These are phyloP conservation scores for Eucalyptus victrix DNA, from an alignment of 345 rosid genomes.

Conservation along the genomic window DNA sequence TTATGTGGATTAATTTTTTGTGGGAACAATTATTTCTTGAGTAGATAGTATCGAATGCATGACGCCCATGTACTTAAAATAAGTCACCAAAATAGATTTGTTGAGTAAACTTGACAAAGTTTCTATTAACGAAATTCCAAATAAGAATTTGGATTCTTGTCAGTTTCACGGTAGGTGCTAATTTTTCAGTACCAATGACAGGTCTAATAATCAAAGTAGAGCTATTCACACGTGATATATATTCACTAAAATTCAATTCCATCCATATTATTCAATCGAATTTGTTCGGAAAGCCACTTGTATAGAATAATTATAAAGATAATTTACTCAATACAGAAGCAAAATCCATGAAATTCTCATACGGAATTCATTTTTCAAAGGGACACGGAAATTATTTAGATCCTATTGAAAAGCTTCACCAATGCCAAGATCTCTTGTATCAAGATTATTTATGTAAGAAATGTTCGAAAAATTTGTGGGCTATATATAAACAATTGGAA, in stretches of 20 bases:
- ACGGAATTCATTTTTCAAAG: neutral
- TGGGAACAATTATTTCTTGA: neutral
- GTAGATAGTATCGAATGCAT: neutral
- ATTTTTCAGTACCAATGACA: neutral
- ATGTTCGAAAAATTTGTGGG: neutral
- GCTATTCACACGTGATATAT: neutral
- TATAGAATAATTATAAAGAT: neutral
- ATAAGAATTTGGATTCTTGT: neutral
- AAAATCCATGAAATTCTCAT: neutral
- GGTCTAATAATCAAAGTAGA: neutral
- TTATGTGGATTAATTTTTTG: neutral
- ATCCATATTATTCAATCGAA: neutral
- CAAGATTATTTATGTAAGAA: neutral
- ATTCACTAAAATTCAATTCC: neutral
- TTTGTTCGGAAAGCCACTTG: neutral
- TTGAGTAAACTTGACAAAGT: neutral
- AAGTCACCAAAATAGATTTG: neutral
- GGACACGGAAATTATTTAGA: neutral
- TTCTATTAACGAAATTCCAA: neutral
- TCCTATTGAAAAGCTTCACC: neutral
- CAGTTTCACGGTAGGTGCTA: fast-evolving
- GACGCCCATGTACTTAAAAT: neutral
- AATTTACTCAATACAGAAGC: neutral
- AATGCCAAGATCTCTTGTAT: neutral
- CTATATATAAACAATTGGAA: neutral